These are phyloP conservation scores for Brassica hybrid DNA, from an alignment of 441 rosid species.

Conservation along the genomic window DNA sequence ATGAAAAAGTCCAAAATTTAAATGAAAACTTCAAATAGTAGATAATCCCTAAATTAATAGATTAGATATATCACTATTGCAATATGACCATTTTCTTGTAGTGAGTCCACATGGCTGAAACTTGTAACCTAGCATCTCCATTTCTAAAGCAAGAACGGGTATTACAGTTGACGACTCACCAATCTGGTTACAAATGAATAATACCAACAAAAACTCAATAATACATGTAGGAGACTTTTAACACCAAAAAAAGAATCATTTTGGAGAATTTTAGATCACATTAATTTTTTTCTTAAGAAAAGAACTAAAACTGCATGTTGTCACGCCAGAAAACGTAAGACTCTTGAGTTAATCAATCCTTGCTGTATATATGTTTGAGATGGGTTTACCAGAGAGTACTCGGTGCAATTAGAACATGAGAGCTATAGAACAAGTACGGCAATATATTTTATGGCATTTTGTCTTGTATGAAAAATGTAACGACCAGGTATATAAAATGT, in stretches of 20 bases:
- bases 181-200: no score
- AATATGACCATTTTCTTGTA: no score
- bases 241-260: no score
- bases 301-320: background rate
- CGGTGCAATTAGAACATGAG: constrained; percentile 18
- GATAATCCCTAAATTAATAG: no score
- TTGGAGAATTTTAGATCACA: no score
- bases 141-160: background rate
- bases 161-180: background rate
- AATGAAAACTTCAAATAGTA: no score
- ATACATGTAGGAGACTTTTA: background rate
- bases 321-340: background rate
- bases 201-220: background rate
- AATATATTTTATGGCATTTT: background rate
- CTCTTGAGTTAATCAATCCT: background rate
- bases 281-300: no score
- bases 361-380: background rate
- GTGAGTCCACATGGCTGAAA: background rate
- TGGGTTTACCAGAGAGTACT: background rate
- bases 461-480: constrained; percentile 10
- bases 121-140: background rate
- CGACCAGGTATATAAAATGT: background rate
- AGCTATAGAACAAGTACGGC: constrained; percentile 18
- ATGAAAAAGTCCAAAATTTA: no score
- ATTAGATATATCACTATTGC: no score